These are phyloP conservation scores for Phyllosticta paracitricarpa DNA, from an alignment of 2,329 filamentous ascomycete species.

Conservation along the genomic window DNA sequence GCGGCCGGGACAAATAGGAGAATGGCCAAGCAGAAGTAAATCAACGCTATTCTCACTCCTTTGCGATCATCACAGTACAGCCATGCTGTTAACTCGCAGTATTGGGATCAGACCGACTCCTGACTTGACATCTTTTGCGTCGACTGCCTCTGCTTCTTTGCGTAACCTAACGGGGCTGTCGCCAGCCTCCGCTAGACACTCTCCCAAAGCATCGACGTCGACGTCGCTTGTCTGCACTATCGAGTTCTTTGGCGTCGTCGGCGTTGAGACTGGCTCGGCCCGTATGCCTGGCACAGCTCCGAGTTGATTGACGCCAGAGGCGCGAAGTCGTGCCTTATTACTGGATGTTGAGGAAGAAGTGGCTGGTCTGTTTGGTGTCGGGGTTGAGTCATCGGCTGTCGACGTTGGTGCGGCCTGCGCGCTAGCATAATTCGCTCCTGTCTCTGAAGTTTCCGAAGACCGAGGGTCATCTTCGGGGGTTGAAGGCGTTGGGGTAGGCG, in stretches of 20 bases:
- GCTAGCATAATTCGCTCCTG: slow-evolving; percentile 8
- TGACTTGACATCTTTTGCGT: neutral
- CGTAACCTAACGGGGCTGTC: slow-evolving; percentile 1
- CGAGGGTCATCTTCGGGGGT: neutral
- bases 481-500: slow-evolving; percentile 22
- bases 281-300: slow-evolving; percentile 31
- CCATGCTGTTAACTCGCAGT: neutral
- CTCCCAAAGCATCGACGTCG: slow-evolving; percentile 28
- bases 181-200: slow-evolving; percentile 22
- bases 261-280: slow-evolving; percentile 10
- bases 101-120: neutral
- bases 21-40: neutral
- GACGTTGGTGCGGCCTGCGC: slow-evolving; percentile 1
- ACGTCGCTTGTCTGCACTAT: slow-evolving; percentile 22
- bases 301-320: slow-evolving; percentile 28
- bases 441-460: slow-evolving; percentile 16
- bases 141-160: neutral
- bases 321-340: slow-evolving; percentile 14
- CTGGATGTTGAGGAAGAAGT: neutral
- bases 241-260: slow-evolving; percentile 23
- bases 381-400: neutral
- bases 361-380: neutral
- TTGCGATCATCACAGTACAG: neutral
- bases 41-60: neutral
- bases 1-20: neutral